Base-by-base conservation (phyloP, 2,329 filamentous ascomycete genomes). In the Diaporthe ilicicola region DNA sequence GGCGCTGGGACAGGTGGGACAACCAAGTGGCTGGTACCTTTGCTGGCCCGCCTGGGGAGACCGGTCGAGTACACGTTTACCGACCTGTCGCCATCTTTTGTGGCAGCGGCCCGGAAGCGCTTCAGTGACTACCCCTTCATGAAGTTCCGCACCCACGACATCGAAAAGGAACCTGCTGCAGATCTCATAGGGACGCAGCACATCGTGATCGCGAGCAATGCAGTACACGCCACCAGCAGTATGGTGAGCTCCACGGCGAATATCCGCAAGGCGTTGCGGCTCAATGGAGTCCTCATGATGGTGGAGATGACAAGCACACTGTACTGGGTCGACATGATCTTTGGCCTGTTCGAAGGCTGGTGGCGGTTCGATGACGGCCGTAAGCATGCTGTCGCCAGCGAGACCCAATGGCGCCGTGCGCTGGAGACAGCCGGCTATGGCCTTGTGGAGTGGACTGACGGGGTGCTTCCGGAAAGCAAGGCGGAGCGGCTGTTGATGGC, bases 1-100 rank as follows among this genome's bases (percentile, higher is more conserved):
- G 83, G 84, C 0, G 83, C 78, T 1, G 84, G 83, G 10, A 84
- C 82, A 0, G 83, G 83, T 3, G 82, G 81, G 0, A 85, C 84
- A 0, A 82, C 84, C 0, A 73, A 71, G 17, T 67, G 74, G 1
- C 34, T 84, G 1, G 66, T 82, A 0, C 69, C 76, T 0, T 46
- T 72, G 1, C 75, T 85, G 1, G 69, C 67, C 1, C 37, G 32
- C 1, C 55, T 70, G 0, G 75, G 74, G 5, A 67, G 81, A 1
- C 70, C 73, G 0, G 73, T 84, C 19, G 68, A 76, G 7, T 85
- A 85, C 69, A 82, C 80, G 1, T 82, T 84, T 68, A 85, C 83
- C 1, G 84, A 86, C 50, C 64, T 86, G 5, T 82, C 83, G 0
- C 39, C 74, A 0, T 76, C 77, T 0, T 74, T 83, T 0, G 76